Base-by-base conservation (phyloP, 148 eudicot genomes). In the Nyssa sinensis region DNA sequence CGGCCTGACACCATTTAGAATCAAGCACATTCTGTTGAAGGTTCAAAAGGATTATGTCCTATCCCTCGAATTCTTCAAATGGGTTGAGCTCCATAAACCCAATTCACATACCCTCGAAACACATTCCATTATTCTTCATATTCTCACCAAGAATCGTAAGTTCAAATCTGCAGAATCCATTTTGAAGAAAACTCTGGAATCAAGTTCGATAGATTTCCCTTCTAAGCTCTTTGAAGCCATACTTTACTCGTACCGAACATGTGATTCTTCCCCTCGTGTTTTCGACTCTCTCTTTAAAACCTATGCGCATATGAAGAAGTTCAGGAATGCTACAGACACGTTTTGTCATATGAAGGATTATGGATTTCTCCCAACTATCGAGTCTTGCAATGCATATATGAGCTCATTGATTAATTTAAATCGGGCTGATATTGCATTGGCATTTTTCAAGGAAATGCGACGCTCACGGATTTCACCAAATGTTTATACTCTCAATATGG, bases 11-110 rank as follows among this genome's bases (percentile, higher is more conserved):
- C 44, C 44, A 37, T 37, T 37, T 37, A 79, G 91, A 72, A 60
- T 89, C 21, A 87, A 91, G 78, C 98, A 94, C 81, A 85, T 94
- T 73, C 77, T 94, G 70, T 74, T 94, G 72, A 94, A 88, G 77
- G 62, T 81, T 63, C 87, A 86, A 59, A 89, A 83, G 39, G 97
- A 93, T 76, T 80, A 76, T 71, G 90, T 91, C 24, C 9, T 3
- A 37, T 4, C 73, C 84, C 62, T 87, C 84, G 93, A 90, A 73
- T 94, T 91, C 81, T 91, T 85, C 83, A 87, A 82, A 28, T 91
- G 98, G 97, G 86, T 86, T 69, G 69, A 82, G n/a, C 51, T 31
- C 24, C 79, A 82, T 55, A 86, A 87, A 23, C 86, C 90, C 37
- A 76, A 24, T 75, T 75, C 79, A 19, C 88, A 74, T 34, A 88